Base-by-base conservation (phyloP, 2,329 filamentous ascomycete species). In the Xylariaceae sp. region DNA sequence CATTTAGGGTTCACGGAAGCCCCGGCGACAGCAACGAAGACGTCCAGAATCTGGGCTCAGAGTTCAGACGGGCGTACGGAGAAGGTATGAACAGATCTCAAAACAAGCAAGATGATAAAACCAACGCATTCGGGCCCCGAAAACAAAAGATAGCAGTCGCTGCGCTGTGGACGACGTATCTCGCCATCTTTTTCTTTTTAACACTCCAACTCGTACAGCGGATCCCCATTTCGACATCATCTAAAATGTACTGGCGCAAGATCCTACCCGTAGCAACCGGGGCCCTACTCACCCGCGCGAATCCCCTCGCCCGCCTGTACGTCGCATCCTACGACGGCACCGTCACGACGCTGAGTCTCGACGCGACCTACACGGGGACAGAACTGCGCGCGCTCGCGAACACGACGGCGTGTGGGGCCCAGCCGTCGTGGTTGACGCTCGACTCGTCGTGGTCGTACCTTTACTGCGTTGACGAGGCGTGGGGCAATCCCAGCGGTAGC, bases 391-490 rank as follows among this genome's bases (percentile, higher is more conserved):
- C 72, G 17, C 71, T 80, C 15, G 76, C 76, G 55, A 71, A 72
- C 2, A 76, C 75, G 18, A 75, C 74, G 55, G 74, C 73, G 39
- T 87, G 84, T 71, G 80, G 76, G 8, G 71, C 75, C 1, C 80
- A 78, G 61, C 81, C 85, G 4, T 81, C 83, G 9, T 88, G 85
- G 84, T 73, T 88, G 58, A 81, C 82, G 17, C 75, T 85, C 17
- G 80, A 85, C 67, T 71, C 75, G 59, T 67, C 73, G 51, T 76
- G 78, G 61, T 74, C 75, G 18, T 70, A 77, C 10, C 73, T 88
- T 9, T 85, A 82, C 73, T 88, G 85, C 71, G 66, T 83, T 50
- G 80, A 88, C 64, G 86, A 88, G 74, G 82, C 78, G 18, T 65
- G 67, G 58, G 56, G 35, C 48, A 59, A 57, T 23, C 56, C 63